Evolutionary conservation across 768 basidiomycete species (phyloP).

Genomic region (Nidularia pulvinata): DNA sequence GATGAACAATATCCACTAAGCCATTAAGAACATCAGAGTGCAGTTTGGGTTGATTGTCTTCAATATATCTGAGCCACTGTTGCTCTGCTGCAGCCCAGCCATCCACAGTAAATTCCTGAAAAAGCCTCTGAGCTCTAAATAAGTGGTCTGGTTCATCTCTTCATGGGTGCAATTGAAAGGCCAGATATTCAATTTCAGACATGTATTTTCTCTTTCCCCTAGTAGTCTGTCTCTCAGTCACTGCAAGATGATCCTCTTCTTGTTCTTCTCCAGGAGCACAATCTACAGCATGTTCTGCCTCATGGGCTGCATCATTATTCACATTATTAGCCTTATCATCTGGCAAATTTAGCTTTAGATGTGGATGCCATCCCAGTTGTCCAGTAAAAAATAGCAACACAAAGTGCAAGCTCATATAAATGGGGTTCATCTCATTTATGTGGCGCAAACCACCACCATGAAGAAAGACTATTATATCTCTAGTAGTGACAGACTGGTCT

Average conservation of each 20-base stretch:
- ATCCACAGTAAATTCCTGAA: slow-evolving; percentile 46
- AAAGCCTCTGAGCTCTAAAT: slow-evolving; percentile 33
- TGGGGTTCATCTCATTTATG: slow-evolving; percentile 29
- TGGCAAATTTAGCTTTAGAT: neutral
- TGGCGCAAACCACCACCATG: slow-evolving; percentile 15
- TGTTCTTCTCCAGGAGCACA: slow-evolving; percentile 14
- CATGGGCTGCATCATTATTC: slow-evolving; percentile 3
- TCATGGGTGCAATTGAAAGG: slow-evolving; percentile 15
- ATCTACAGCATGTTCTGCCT: neutral
- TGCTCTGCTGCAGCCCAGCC: slow-evolving; percentile 44
- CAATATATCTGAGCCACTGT: slow-evolving; percentile 15
- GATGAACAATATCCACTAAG: slow-evolving; percentile 21
- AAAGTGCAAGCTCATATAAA: slow-evolving; percentile 39
- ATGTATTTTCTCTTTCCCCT: neutral
- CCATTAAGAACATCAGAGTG: slow-evolving; percentile 32
- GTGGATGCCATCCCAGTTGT: slow-evolving; percentile 29
- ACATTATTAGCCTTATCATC: neutral
- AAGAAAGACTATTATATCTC: slow-evolving; percentile 31
- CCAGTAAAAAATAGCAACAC: slow-evolving; percentile 40
- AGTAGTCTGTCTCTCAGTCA: neutral
- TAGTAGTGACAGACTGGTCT: slow-evolving; percentile 3
- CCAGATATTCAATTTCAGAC: slow-evolving; percentile 7
- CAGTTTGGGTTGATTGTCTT: slow-evolving; percentile 30
- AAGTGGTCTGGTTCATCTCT: slow-evolving; percentile 19
- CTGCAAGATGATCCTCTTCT: neutral